phyloP scores from a whole-genome alignment of 2,329 filamentous ascomycete genomes.

The Neospermospora avenae region DNA sequence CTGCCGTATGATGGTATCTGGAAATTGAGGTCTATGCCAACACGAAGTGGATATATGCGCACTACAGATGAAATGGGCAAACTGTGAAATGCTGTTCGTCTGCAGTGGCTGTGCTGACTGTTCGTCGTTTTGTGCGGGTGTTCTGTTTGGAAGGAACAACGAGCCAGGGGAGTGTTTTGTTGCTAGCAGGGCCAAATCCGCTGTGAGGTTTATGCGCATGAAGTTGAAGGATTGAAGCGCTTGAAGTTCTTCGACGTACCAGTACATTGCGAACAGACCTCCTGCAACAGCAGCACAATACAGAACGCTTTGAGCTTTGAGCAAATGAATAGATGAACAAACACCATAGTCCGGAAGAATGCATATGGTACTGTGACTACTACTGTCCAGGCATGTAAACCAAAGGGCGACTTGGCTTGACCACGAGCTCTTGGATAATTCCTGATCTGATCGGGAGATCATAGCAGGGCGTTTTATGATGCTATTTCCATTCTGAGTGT shows the following conservation, averaged over 20 bases:
- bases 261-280: conserved; percentile 10
- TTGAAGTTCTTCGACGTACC: conserved; percentile 11
- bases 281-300: background rate
- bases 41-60: background rate
- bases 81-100: background rate
- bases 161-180: background rate
- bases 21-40: background rate
- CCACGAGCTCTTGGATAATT: conserved; percentile 9
- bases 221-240: background rate
- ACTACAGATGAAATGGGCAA: background rate
- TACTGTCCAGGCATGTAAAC: background rate
- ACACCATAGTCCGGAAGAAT: background rate
- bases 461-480: conserved; percentile 11
- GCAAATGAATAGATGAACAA: background rate
- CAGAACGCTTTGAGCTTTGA: background rate
- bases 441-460: background rate
- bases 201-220: background rate
- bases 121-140: background rate
- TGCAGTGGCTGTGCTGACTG: conserved; percentile 4
- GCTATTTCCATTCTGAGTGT: conserved; percentile 5
- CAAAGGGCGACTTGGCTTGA: conserved; percentile 1
- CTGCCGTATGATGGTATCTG: background rate
- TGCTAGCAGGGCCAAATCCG: background rate
- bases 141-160: conserved; percentile 8
- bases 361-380: background rate